Evolutionary conservation across 306 rosid species (phyloP), one percentile per base, ranked within the genome.

Genomic region (Arachis hypogaea): DNA sequence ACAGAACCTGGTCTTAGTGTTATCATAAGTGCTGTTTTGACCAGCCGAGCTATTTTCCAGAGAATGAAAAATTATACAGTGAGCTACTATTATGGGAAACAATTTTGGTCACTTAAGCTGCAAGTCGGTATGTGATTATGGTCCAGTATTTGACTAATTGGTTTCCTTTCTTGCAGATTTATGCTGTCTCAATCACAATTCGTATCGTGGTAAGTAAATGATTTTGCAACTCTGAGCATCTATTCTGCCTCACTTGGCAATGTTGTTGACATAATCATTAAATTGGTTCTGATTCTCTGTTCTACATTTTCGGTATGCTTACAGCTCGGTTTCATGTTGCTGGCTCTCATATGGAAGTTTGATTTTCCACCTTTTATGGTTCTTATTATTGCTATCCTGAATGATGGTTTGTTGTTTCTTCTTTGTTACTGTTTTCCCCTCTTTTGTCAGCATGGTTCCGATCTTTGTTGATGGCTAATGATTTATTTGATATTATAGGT

Each of bases 321-420:
- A 78, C 96, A 94, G 98, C 96, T 94, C 61, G 98, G 98, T 80
- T 94, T 94, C 89, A 91, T 94, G 97, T 86, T 94, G 84, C 88
- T 94, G 76, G 98, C 98, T 63, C 90, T 94, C 62, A 78, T 94
- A 77, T 94, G 98, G 98, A 61, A 83, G 87, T 94, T 94, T 64
- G 98, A 94, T 75, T 94, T 94, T 77, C 98, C 98, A 18, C 98
- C 98, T 55, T 94, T 94, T 65, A 94, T 94, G 98, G 97, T 94
- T 82, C 98, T 94, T 14, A 94, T 94, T 64, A 91, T 94, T 9
- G 98, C 98, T 78, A 89, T 94, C 60, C 96, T 94, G 71, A 94
- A 94, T 54, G 98, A 94, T 81, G 98, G 98, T 94, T 68, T 28
- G 98, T 80, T 81, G 59, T 78, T 71, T 63, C 72, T 72, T 59